Base-by-base conservation (phyloP, 352 stramenopile genomes). In the Aphanomyces invadans region DNA sequence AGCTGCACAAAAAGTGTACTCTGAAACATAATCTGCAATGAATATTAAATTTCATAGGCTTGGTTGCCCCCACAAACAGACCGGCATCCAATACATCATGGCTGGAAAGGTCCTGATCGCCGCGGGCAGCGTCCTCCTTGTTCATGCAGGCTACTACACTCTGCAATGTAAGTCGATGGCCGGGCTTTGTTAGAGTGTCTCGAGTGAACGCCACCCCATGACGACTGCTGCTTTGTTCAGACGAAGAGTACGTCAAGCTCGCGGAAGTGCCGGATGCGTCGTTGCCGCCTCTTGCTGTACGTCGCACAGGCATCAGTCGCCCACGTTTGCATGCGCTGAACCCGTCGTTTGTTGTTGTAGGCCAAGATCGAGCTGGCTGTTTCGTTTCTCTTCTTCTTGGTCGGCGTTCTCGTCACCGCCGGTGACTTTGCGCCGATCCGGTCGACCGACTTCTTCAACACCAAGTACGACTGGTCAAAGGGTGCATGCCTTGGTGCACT, bases 111-210 rank as follows among this genome's bases (percentile, higher is more conserved):
- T 90, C 61, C 59, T 92, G 33, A 82, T 92, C 70, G 74, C 76
- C 29, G 32, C 89, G 49, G 83, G 80, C 71, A 73, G 78, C 65
- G 68, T 87, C 32, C 71, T 90, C 66, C 74, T 92, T 49, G 64
- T 90, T 46, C 83, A 92, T 70, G 81, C 81, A 1, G 81, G 81
- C 57, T 92, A 92, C 73, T 92, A 90, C 74, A 87, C 83, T 12
- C 73, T 92, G 63, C 75, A 90, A 63, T 92, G 83, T 92, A 78
- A 54, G 5, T 31, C 26, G n/a, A 4, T 64, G 36, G 7, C 36
- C n/a, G n/a, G n/a, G n/a, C n/a, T n/a, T n/a, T n/a, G n/a, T n/a
- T n/a, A n/a, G n/a, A n/a, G n/a, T n/a, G n/a, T n/a, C n/a, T n/a
- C n/a, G n/a, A n/a, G n/a, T n/a, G n/a, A n/a, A n/a, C n/a, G n/a